These are phyloP conservation scores for Zygosaccharomyces sapae DNA, from an alignment of 1,139 yeast species.

Conservation along the genomic window DNA sequence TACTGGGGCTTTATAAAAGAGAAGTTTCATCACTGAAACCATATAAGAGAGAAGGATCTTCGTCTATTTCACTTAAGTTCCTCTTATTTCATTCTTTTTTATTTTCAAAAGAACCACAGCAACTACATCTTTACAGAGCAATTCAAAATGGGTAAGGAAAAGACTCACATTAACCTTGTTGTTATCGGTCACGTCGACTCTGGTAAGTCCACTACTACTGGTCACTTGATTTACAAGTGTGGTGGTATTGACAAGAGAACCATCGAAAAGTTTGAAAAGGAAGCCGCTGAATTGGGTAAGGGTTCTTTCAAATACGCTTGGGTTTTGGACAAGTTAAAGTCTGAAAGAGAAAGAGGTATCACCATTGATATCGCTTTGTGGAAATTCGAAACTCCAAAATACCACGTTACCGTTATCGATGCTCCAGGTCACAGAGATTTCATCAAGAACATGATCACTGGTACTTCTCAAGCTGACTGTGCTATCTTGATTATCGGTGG, in stretches of 20 bases:
- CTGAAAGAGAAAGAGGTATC: conserved; percentile 97
- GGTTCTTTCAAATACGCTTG: conserved; percentile 99
- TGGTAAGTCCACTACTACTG: conserved; percentile 97
- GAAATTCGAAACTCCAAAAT: conserved; percentile 95
- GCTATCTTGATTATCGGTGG: conserved; percentile 96
- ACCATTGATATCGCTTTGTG: conserved; percentile 91
- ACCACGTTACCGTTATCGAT: conserved; percentile 87
- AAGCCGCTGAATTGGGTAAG: conserved; percentile 97
- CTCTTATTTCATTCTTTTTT: conserved; percentile 1
- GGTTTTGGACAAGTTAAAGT: conserved; percentile 94
- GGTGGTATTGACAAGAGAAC: conserved; percentile 96
- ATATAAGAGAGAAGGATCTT: conserved; percentile 12
- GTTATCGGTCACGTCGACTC: conserved; percentile 99
- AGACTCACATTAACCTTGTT: conserved; percentile 98
- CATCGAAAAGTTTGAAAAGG: conserved; percentile 97
- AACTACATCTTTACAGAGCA: conserved; percentile 10
- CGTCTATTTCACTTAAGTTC: conserved; percentile 5
- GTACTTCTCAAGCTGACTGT: conserved; percentile 95
- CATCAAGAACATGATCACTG: conserved; percentile 93
- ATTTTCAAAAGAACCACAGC: conserved; percentile 4
- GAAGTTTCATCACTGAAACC: conserved; percentile 6
- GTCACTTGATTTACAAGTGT: conserved; percentile 96
- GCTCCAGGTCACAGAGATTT: conserved; percentile 98
- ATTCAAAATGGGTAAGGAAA: conserved; percentile 71
- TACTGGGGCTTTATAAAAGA: conserved; percentile 10